Evolutionary conservation across 106 monocot genomes (phyloP).

Genomic region (Apostasia shenzhenica): DNA sequence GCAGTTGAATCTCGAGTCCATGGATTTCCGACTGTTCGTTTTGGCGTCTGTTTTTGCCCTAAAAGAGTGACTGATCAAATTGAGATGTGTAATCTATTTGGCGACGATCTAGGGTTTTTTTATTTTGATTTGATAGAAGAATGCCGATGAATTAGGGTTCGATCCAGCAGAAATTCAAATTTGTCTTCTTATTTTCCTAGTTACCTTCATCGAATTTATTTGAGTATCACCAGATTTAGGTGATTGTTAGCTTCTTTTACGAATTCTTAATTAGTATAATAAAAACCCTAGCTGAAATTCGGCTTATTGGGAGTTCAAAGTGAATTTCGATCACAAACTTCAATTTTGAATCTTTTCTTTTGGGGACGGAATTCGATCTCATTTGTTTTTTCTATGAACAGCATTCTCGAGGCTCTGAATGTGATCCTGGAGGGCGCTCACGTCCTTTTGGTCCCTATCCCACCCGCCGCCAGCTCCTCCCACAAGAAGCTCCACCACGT

Average conservation of each 20-base stretch:
- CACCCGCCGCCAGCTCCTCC: background rate
- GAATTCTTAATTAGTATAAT: too few relatives aligned
- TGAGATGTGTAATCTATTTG: too few relatives aligned
- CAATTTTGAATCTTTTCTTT: background rate
- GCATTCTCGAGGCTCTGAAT: slow-evolving; percentile 55
- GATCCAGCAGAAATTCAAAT: too few relatives aligned
- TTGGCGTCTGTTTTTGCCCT: background rate
- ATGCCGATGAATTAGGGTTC: background rate
- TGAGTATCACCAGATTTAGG: too few relatives aligned
- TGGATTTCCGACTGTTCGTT: background rate
- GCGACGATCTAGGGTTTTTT: background rate
- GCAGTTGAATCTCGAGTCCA: background rate
- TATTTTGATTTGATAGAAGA: background rate
- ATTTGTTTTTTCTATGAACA: background rate
- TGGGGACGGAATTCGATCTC: background rate
- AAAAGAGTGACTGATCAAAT: too few relatives aligned
- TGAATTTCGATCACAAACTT: too few relatives aligned
- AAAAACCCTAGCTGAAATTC: too few relatives aligned
- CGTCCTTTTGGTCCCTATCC: slow-evolving; percentile 48
- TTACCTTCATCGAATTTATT: too few relatives aligned
- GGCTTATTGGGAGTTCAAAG: too few relatives aligned
- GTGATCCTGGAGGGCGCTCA: slow-evolving; percentile 35
- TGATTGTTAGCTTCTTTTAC: too few relatives aligned
- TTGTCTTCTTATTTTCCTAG: too few relatives aligned
- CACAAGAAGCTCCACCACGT: background rate